Conservation (phyloP, 176 grass and related monocot species). For the Aegilops speltoides region DNA sequence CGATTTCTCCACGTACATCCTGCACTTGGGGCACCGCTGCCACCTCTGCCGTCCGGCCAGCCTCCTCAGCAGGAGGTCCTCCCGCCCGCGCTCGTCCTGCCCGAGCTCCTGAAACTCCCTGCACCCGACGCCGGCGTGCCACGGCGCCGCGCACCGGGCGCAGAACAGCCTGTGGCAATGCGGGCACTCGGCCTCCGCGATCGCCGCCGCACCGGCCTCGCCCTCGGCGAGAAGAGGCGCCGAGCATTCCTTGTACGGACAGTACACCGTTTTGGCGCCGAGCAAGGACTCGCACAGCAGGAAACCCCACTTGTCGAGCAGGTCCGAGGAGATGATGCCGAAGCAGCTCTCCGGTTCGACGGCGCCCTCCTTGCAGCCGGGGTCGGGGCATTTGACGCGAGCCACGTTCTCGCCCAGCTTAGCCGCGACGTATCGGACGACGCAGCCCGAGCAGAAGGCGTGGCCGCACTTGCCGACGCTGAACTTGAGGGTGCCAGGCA, state of each 20-base stretch:
- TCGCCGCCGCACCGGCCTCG: neutral
- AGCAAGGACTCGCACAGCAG: neutral
- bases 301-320: neutral
- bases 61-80: neutral
- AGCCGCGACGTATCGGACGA: neutral
- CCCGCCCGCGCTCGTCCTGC: neutral
- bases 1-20: conserved; percentile 2
- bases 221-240: neutral
- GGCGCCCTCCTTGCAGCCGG: neutral
- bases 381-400: neutral
- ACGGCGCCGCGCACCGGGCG: neutral
- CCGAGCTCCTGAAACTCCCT: neutral
- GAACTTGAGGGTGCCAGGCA: neutral
- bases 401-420: neutral
- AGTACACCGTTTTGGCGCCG: neutral
- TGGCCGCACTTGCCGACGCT: neutral
- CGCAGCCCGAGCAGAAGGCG: neutral
- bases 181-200: neutral
- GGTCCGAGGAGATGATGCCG: neutral
- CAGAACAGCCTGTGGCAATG: neutral
- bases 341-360: neutral
- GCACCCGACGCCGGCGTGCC: neutral
- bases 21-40: neutral
- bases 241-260: neutral
- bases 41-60: neutral